These are phyloP conservation scores for Corymbia calophylla DNA, from an alignment of 441 rosid genomes.

Conservation along the genomic window DNA sequence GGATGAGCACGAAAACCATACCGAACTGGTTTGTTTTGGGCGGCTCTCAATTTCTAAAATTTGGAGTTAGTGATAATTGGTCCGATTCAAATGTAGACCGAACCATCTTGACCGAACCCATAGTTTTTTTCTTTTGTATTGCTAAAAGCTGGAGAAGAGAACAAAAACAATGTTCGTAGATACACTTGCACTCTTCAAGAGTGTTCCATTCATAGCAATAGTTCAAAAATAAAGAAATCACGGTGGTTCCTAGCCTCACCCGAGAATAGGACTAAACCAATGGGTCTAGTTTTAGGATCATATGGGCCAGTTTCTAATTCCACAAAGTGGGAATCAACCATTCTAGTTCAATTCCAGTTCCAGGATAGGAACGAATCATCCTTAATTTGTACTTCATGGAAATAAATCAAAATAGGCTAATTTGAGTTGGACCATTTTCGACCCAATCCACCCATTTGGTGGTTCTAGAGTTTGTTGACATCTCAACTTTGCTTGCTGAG, in stretches of 20 bases:
- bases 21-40: fast-evolving
- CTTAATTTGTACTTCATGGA: background rate
- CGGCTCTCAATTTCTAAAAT: background rate
- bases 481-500: background rate
- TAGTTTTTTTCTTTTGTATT: background rate
- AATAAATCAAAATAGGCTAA: no score
- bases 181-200: background rate
- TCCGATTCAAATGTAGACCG: background rate
- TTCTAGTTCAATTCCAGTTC: no score
- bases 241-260: fast-evolving
- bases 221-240: background rate
- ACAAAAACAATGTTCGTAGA: background rate
- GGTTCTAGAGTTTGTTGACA: background rate
- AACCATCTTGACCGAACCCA: background rate
- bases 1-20: background rate
- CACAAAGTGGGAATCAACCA: background rate
- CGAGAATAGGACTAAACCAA: fast-evolving
- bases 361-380: background rate
- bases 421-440: no score
- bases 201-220: background rate
- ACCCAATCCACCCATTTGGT: fast-evolving
- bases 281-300: background rate
- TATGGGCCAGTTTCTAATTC: background rate
- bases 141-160: background rate
- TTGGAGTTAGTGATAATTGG: background rate